Conservation (phyloP, 441 rosid genomes). For the Populus hybrid region DNA sequence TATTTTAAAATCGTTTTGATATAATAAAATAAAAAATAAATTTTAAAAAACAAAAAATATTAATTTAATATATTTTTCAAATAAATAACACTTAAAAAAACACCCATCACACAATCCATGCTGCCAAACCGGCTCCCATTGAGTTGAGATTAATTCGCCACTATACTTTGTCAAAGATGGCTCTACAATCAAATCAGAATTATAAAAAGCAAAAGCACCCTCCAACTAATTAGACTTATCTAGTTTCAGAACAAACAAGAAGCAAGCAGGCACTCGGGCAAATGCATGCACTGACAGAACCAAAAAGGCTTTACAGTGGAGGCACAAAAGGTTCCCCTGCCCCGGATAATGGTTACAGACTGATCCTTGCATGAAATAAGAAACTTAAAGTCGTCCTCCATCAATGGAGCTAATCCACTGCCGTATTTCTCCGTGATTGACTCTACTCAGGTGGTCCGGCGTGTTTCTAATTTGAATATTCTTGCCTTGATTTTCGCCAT, state of each 20-base stretch:
- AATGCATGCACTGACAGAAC: not conserved
- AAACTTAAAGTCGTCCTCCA: not conserved
- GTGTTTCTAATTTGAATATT: not conserved
- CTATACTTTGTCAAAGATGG: not conserved
- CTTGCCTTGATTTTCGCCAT: slow-evolving; percentile 24
- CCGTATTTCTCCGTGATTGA: slow-evolving; percentile 21
- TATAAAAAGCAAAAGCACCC: not conserved
- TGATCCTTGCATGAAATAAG: slow-evolving; percentile 1
- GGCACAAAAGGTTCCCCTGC: not conserved
- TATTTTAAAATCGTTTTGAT: no score
- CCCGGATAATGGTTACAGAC: slow-evolving; percentile 8
- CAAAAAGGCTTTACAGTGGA: not conserved
- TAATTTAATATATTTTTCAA: no score
- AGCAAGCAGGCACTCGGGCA: not conserved
- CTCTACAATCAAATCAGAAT: not conserved
- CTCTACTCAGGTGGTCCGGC: not conserved
- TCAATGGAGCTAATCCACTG: not conserved
- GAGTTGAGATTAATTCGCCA: not conserved
- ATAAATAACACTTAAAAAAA: no score
- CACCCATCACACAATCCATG: no score
- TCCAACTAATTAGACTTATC: not conserved
- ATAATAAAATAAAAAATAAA: no score
- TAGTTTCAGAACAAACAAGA: not conserved
- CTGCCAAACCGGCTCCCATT: no score
- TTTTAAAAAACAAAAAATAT: no score